These are phyloP conservation scores for Suillus luteus DNA, from an alignment of 768 basidiomycete genomes.

Conservation along the genomic window DNA sequence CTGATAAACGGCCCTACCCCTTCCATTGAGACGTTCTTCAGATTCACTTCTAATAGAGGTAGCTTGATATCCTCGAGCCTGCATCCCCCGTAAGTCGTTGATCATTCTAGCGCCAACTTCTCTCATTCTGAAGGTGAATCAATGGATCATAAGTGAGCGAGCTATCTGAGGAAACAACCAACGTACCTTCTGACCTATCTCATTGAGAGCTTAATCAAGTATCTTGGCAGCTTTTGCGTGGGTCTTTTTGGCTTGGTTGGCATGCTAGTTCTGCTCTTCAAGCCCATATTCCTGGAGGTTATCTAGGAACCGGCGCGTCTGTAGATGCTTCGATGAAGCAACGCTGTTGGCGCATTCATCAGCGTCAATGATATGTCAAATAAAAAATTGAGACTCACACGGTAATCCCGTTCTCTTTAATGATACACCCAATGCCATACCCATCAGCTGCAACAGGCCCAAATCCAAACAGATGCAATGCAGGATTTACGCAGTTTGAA, in stretches of 20 bases:
- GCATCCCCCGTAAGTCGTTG: constrained; percentile 87
- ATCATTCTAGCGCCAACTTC: constrained; percentile 76
- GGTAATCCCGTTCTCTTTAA: constrained; percentile 89
- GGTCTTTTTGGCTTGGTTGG: constrained; percentile 76
- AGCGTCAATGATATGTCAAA: constrained; percentile 1
- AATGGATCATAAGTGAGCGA: neutral
- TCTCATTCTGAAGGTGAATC: constrained; percentile 62
- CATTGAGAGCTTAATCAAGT: constrained; percentile 87
- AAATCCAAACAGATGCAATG: constrained; percentile 89
- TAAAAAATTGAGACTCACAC: constrained; percentile 49
- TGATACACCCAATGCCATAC: constrained; percentile 98
- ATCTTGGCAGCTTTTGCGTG: constrained; percentile 69
- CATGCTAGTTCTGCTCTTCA: constrained; percentile 70
- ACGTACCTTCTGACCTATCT: constrained; percentile 77
- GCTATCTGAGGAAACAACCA: constrained; percentile 16
- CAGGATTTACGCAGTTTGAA: constrained; percentile 96
- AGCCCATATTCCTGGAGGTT: constrained; percentile 27
- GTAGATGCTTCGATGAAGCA: constrained; percentile 48
- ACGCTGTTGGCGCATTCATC: constrained; percentile 47
- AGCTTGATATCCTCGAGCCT: constrained; percentile 89
- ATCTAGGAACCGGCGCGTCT: too few relatives aligned
- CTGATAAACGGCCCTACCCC: too few relatives aligned
- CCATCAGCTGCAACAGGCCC: constrained; percentile 95
- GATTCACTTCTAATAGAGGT: constrained; percentile 71
- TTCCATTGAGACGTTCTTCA: constrained; percentile 40